Evolutionary conservation across 2,329 filamentous ascomycete genomes (phyloP).

Genomic region (Fusarium virguliforme): DNA sequence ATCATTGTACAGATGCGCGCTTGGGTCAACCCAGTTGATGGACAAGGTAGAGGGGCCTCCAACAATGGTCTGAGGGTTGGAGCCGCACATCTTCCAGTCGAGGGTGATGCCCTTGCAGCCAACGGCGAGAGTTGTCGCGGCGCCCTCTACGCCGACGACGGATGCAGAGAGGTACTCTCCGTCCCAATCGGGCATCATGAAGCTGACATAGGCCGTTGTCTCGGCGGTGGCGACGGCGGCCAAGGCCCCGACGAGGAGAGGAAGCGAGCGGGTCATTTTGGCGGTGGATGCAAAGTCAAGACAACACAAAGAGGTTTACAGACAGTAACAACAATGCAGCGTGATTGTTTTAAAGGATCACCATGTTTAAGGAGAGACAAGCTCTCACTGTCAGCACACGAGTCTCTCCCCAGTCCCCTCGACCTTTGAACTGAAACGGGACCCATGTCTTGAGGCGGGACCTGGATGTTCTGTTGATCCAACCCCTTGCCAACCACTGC

Average conservation of each 20-base stretch:
- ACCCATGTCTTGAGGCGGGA: not conserved
- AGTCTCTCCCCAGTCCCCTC: not conserved
- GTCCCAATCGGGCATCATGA: constrained; percentile 17
- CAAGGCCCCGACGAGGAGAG: constrained; percentile 12
- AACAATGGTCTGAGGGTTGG: constrained; percentile 11
- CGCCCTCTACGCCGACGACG: not conserved
- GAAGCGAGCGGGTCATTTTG: constrained; percentile 3
- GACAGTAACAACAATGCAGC: not conserved
- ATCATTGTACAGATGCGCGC: not conserved
- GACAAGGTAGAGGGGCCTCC: constrained; percentile 17
- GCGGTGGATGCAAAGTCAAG: not conserved
- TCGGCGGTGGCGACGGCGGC: not conserved
- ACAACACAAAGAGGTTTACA: not conserved
- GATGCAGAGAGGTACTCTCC: constrained; percentile 8
- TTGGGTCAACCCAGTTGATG: constrained; percentile 9
- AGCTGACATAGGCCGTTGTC: constrained; percentile 8
- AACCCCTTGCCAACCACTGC: not conserved
- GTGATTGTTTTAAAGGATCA: not conserved
- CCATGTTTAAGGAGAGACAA: not conserved
- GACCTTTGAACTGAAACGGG: not conserved
- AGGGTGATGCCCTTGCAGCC: constrained; percentile 5
- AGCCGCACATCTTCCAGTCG: constrained; percentile 9
- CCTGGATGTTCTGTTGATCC: not conserved
- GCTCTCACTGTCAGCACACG: not conserved
- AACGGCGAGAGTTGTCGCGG: constrained; percentile 13